Base-by-base conservation (phyloP, 371 early-diverging fungal species). In the Syncephalis plumigaleata region DNA sequence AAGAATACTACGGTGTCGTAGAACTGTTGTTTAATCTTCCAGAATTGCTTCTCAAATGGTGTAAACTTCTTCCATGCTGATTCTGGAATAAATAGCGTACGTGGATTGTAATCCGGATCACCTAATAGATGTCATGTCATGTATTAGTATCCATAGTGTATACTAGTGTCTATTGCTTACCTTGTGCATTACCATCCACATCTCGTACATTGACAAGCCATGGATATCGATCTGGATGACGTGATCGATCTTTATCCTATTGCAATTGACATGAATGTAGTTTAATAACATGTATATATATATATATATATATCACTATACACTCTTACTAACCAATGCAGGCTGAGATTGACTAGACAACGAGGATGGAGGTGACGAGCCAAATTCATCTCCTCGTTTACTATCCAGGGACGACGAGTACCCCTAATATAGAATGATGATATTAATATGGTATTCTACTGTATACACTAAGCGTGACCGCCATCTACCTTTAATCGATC, bases 1-100 rank as follows among this genome's bases (percentile, higher is more conserved):
- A 99, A 98, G 57, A 98, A 97, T n/a, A 99, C 91, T 18, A 89
- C 84, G 0, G 94, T 87, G 59, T 98, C 96, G 80, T 88, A 99
- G 50, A 91, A 78, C 40, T 83, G 72, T 44, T 71, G 66, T 62
- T 99, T 99, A 51, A 99, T 93, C 55, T 90, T 84, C 99, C 99
- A 99, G 61, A 86, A 99, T 65, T 99, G 99, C 39, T 77, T 76
- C 68, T 99, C 99, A 64, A 99, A 99, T 5, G 94, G 84, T 3
- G 98, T 93, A 48, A 99, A 91, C 18, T 70, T 68, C 2, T 61
- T 56, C 84, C 87, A 91, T 0, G 87, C 85, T 2, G 63, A 53
- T 9, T 48, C 31, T 0, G 99, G 96, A 24, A 99, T 84, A 50
- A 66, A 77, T 5, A 99, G 68, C 2, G 99, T 95, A 17, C 93